Base-by-base conservation (phyloP, 345 rosid genomes). In the Luvunga scandens region DNA sequence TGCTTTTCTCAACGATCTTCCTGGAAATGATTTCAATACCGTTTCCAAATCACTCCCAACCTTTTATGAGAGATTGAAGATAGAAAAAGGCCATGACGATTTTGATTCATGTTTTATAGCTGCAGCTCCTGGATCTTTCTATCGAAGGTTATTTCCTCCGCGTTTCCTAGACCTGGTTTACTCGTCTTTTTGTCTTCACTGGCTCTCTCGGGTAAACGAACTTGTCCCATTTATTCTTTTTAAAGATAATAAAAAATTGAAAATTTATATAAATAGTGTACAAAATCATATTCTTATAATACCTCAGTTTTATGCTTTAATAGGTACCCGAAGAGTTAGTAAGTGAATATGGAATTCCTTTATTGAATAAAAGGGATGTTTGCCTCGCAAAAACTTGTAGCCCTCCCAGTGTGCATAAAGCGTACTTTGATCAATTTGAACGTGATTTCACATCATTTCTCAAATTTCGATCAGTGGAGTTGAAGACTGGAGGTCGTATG, bases 1-100 rank as follows among this genome's bases (percentile, higher is more conserved):
- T 12, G 59, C 48, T 19, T 81, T 77, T 66, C n/a, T n/a, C n/a
- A n/a, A n/a, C n/a, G 80, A 77, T 76, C 83, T 81, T 64, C 83
- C 77, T 14, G 80, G 79, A 24, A 81, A 71, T 59, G 83, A 81
- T 59, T 81, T 81, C 69, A 77, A 72, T 28, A 55, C 74, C 19
- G 25, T 67, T 10, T 78, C 69, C 78, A 73, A 65, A 72, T 45
- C 65, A 0, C 45, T 77, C 13, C 75, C 78, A 25, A 28, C 30
- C 74, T 85, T 82, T 7, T 22, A 69, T 10, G 28, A 77, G 59
- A 76, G 39, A 18, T 73, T 79, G 5, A 33, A 64, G 70, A 71
- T 39, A 24, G 56, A 57, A 4, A 68, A 55, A 64, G 61, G 39
- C 7, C 28, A 42, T 38, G 68, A 62, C 31, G 68, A 56, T 16